Conservation (phyloP, 345 rosid genomes). For the Eucalyptus tenuipes region DNA sequence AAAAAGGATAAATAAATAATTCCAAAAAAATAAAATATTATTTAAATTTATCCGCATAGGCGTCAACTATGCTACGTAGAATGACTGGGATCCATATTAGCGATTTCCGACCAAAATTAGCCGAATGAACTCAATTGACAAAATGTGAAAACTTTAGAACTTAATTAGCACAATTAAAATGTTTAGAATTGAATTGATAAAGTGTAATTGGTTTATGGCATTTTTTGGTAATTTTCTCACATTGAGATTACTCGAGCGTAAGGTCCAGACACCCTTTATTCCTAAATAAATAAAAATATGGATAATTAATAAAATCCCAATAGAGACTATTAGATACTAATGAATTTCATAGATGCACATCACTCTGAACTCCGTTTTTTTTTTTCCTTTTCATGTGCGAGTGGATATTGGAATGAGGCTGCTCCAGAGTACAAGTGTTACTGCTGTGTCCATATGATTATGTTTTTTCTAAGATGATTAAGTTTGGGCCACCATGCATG, state of each 20-base stretch:
- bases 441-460: neutral
- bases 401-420: neutral
- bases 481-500: neutral
- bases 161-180: no score
- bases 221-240: no score
- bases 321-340: neutral
- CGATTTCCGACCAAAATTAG: accelerated
- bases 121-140: accelerated
- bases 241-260: accelerated
- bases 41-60: no score
- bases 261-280: neutral
- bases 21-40: no score
- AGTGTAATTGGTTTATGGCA: no score
- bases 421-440: neutral
- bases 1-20: no score
- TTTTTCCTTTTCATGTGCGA: neutral
- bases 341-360: no score
- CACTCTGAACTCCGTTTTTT: neutral
- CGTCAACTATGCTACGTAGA: accelerated
- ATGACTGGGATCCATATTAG: no score
- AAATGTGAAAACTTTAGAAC: no score
- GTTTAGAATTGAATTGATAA: no score
- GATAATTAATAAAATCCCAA: neutral
- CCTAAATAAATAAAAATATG: neutral
- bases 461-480: neutral